Evolutionary conservation across 108 stramenopile species (phyloP), one percentile per base, ranked within the genome.

Genomic region (Cyclotella atomus): DNA sequence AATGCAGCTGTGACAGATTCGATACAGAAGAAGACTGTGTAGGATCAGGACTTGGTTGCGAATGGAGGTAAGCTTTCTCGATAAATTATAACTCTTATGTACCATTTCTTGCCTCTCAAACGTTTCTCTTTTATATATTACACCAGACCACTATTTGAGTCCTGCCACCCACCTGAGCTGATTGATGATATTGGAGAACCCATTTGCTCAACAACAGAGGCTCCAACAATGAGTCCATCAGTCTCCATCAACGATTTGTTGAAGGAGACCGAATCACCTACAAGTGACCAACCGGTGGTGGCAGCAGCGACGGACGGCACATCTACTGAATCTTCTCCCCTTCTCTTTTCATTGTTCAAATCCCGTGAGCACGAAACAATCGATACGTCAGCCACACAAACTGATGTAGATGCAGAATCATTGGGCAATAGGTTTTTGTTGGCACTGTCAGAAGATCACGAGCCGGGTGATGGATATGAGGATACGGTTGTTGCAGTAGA

Each of bases 81-180:
- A 5, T 15, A 50, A 50, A 7, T 50, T 21, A n/a, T 41, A 41
- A 12, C 12, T 12, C 38, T 41, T 6, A 9, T 41, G 38, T 6
- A 9, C 12, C 38, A 50, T 5, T 50, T 50, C 20, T 15, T 50
- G 16, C n/a, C 19, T 50, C 49, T 50, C 17, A 15, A 41, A 27
- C 25, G 9, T 10, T 4, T 29, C 27, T 30, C 25, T 56, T 56
- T 20, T 30, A 28, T 25, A n/a, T 35, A 27, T 0, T 32, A 6
- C 0, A 61, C 20, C 19, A 65, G 64, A 34, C 59, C 66, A 34
- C 54, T 83, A 30, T 81, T 78, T 49, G 63, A 71, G 45, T 76
- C 82, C 10, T 83, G 82, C 67, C 70, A 73, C 45, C 66, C 82
- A 24, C 79, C 85, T 20, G 78, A 86, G 44, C 35, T 71, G 55